Base-by-base conservation (phyloP, 2,329 filamentous ascomycete genomes). In the Onygenales sp. region DNA sequence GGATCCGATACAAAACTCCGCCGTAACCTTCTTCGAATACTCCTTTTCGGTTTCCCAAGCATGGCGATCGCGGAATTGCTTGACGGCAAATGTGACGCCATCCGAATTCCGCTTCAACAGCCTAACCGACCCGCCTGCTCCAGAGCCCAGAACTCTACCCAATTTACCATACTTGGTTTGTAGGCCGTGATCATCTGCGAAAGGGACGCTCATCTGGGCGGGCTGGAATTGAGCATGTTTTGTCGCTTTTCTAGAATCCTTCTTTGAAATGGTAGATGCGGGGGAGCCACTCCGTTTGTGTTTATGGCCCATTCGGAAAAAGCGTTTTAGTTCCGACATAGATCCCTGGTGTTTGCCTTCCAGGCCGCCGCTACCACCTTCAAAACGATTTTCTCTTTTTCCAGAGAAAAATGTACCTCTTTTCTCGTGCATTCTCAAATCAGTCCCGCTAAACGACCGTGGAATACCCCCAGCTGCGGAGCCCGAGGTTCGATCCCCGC, bases 1-100 rank as follows among this genome's bases (percentile, higher is more conserved):
- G 2, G 92, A 97, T 10, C 93, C 93, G 61, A 98, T 92, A 67
- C 93, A 98, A 70, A 98, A 98, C 66, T 98, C 93, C 2, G 93
- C 92, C 0, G 93, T 98, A 46, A 98, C 84, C 68, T 98, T 98
- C 72, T 98, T 98, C 61, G 90, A 88, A 65, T 98, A 98, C 61
- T 97, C 93, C 63, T 88, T 89, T 66, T 96, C 87, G 1, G 86
- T 88, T 71, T 98, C 93, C 71, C 96, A 95, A 0, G 87, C 84
- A 70, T 98, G 92, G 36, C 89, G 83, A 52, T 92, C 84, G 51
- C 93, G 80, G 72, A 98, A 98, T 66, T 98, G 92, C 71, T 98
- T 98, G 51, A 97, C 93, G 1, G 93, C 93, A 70, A 98, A 98
- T 0, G 94, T 93, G 6, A 88, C 89, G 31, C 87, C 87, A 65